phyloP scores from a whole-genome alignment of 768 basidiomycete genomes.

The Boletus rubescentipes region DNA sequence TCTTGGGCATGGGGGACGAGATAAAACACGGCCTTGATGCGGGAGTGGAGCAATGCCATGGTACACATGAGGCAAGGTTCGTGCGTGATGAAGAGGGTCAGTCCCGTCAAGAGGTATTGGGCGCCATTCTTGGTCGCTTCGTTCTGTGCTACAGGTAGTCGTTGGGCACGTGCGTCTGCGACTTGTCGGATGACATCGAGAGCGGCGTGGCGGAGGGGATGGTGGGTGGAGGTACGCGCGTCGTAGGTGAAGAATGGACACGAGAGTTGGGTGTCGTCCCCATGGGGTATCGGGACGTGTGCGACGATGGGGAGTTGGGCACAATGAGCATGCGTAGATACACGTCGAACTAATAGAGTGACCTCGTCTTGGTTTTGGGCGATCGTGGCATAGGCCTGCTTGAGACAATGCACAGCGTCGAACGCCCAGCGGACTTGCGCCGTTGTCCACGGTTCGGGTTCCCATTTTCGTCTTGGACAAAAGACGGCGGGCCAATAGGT shows the following conservation, averaged over 20 bases:
- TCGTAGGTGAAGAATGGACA: constrained; percentile 60
- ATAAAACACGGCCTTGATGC: constrained; percentile 86
- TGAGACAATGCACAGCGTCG: constrained; percentile 56
- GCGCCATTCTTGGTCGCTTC: constrained; percentile 53
- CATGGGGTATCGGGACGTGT: constrained; percentile 58
- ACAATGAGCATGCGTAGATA: background rate
- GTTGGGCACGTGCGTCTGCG: constrained; percentile 51
- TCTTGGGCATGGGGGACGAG: constrained; percentile 68
- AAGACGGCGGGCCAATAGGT: constrained; percentile 86
- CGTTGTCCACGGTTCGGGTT: constrained; percentile 63
- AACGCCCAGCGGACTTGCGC: constrained; percentile 74
- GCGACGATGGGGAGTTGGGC: constrained; percentile 73
- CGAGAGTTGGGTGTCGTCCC: constrained; percentile 25
- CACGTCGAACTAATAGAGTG: constrained; percentile 6
- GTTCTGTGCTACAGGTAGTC: background rate
- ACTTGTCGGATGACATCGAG: constrained; percentile 72
- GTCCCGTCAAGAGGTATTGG: constrained; percentile 85
- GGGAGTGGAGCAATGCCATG: constrained; percentile 93
- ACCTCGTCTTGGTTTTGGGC: constrained; percentile 44
- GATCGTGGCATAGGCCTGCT: constrained; percentile 50
- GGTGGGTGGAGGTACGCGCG: constrained; percentile 60
- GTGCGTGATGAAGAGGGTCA: constrained; percentile 86
- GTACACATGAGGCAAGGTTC: constrained; percentile 98
- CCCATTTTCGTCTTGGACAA: constrained; percentile 65
- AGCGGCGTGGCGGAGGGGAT: constrained; percentile 85